Conservation (phyloP, 1,284 basidiomycete species). For the Athelia psychrophila region DNA sequence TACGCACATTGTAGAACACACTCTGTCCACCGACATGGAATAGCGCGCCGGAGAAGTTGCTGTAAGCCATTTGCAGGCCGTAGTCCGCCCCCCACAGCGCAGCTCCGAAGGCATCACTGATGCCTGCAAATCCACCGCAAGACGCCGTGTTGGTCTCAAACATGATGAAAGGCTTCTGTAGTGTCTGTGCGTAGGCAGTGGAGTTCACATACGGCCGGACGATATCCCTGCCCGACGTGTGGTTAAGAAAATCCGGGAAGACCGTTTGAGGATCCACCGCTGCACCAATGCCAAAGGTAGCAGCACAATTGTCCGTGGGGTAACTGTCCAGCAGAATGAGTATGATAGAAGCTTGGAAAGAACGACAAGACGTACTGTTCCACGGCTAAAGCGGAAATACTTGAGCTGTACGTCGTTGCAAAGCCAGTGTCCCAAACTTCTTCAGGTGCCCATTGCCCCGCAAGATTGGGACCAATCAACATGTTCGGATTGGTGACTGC, state of each 20-base stretch:
- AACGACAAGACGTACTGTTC: slow-evolving; percentile 41
- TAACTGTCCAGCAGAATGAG: slow-evolving; percentile 18
- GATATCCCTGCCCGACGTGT: slow-evolving; percentile 45
- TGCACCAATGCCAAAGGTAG: slow-evolving; percentile 42
- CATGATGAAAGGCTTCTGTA: slow-evolving; percentile 54
- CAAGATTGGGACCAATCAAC: slow-evolving; percentile 62
- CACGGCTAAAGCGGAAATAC: slow-evolving; percentile 49
- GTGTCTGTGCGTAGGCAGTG: slow-evolving; percentile 38
- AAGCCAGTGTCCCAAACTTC: slow-evolving; percentile 59
- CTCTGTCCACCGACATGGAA: slow-evolving; percentile 39
- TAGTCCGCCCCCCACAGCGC: slow-evolving; percentile 46
- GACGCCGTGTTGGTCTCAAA: slow-evolving; percentile 78
- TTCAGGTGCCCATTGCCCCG: slow-evolving; percentile 50
- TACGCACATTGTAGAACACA: slow-evolving; percentile 38
- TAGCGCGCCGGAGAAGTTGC: slow-evolving; percentile 33
- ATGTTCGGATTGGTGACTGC: slow-evolving; percentile 41
- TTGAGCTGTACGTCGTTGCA: slow-evolving; percentile 41
- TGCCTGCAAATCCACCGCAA: slow-evolving; percentile 55
- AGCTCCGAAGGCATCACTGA: slow-evolving; percentile 36
- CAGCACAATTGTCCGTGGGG: slow-evolving; percentile 52
- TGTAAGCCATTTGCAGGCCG: slow-evolving; percentile 33
- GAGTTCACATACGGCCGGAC: slow-evolving; percentile 50
- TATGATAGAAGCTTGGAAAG: background rate
- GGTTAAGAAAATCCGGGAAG: slow-evolving; percentile 58
- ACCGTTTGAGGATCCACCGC: slow-evolving; percentile 45